A percentile compares a stretch with the other conserved stretches of the same genome.
These are phyloP conservation scores for Thuidium tamariscinum DNA, from an alignment of 225 moss, liverwort and hornwort species.

Conservation along the genomic window DNA sequence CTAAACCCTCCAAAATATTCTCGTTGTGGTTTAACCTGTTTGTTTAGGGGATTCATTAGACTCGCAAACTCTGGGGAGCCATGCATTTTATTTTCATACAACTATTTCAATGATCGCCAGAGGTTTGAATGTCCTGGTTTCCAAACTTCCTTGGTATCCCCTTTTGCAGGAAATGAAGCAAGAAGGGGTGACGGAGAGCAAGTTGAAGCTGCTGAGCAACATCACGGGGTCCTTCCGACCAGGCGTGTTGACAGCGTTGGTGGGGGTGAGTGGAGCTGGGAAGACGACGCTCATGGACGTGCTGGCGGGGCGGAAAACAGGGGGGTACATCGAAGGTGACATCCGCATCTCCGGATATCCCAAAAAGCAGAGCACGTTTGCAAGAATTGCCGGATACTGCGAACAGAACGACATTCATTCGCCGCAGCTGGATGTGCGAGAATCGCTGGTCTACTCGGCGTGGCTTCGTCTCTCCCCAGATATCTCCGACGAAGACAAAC, in stretches of 20 bases:
- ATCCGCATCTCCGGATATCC: conserved; percentile 31
- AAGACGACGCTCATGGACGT: conserved; percentile 54
- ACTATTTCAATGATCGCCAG: not conserved
- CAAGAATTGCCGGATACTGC: conserved; percentile 38
- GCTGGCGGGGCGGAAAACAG: conserved; percentile 40
- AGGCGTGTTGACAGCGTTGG: conserved; percentile 33
- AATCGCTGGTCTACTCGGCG: conserved; percentile 42
- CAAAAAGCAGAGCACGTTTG: conserved; percentile 34
- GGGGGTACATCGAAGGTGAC: conserved; percentile 44
- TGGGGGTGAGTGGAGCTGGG: conserved; percentile 48
- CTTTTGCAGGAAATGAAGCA: conserved; percentile 35
- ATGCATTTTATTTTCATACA: not conserved
- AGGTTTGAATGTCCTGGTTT: not conserved
- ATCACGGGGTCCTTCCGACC: conserved; percentile 40
- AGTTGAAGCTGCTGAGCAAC: conserved; percentile 21
- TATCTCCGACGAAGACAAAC: conserved; percentile 8
- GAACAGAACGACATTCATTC: conserved; percentile 54
- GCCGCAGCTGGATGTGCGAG: conserved; percentile 29
- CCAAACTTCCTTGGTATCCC: not conserved
- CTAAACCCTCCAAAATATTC: not conserved
- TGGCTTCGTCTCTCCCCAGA: conserved; percentile 48
- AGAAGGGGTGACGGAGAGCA: conserved; percentile 14
- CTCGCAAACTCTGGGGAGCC: not conserved
- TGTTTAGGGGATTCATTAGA: not conserved
- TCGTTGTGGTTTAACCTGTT: not conserved